Base-by-base conservation (phyloP, 2,329 filamentous ascomycete genomes). In the Verticillium dahliae region DNA sequence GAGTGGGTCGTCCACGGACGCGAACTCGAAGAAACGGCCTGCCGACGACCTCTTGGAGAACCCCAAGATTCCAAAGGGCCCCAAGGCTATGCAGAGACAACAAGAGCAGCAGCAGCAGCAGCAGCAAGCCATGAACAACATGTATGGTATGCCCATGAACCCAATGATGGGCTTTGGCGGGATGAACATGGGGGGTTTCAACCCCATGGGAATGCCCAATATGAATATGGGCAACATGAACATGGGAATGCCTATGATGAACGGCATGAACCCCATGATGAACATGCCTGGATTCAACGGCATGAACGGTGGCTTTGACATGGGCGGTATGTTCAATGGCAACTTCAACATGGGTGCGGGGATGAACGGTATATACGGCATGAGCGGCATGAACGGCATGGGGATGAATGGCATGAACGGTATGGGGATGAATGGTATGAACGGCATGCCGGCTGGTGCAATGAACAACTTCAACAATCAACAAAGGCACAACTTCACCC, bases 21-120 rank as follows among this genome's bases (percentile, higher is more conserved):
- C 61, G 59, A 76, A 75, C 62, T 78, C 85, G 33, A 95, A 90
- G 77, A 99, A 98, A 78, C 87, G 95, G 27, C 84, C 90, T 11
- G 92, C 92, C 14, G 91, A 94, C 39, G 89, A 92, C 59, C 81
- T 81, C 37, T 76, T 83, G 6, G 85, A 87, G 67, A 87, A 89
- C 67, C 83, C 84, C 50, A 85, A 84, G 70, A 84, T 88, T 50
- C 84, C 86, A 56, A 89, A 88, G 68, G 86, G 80, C 0, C 86
- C 86, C 2, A 86, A 86, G 71, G 85, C 83, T 41, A 89, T 87
- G 86, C 84, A 83, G 67, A 81, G 75, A 71, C 81, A 81, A 57
- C 80, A 81, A 61, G 76, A 73, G 70, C 79, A 75, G 71, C 81
- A 81, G 58, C 80, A 81, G 60, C 76, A 74, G 60, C 72, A 72